phyloP scores from a whole-genome alignment of 495 filamentous ascomycete genomes.

The Podospora australis region DNA sequence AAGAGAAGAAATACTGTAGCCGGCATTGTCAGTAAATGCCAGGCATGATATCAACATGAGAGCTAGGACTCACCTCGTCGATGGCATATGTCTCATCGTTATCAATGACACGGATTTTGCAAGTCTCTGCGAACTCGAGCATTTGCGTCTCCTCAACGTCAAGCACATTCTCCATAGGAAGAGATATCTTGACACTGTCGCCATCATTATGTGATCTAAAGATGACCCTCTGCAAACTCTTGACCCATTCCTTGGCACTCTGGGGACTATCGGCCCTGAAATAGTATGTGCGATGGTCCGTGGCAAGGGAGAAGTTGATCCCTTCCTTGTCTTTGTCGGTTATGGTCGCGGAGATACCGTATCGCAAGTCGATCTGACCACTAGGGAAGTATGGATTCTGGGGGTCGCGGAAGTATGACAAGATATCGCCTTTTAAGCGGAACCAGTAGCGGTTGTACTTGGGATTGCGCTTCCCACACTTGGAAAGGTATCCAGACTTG shows the following conservation, averaged over 20 bases:
- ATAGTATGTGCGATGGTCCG: slow-evolving; percentile 74
- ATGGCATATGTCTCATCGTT: slow-evolving; percentile 90
- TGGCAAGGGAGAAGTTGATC: slow-evolving; percentile 71
- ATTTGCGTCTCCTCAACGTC: slow-evolving; percentile 90
- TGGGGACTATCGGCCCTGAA: slow-evolving; percentile 84
- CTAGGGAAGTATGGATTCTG: slow-evolving; percentile 86
- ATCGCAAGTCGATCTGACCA: slow-evolving; percentile 86
- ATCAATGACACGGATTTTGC: slow-evolving; percentile 88
- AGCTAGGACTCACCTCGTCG: slow-evolving; percentile 64
- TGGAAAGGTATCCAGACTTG: slow-evolving; percentile 85
- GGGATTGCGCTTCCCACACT: slow-evolving; percentile 84
- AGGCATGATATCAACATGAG: slow-evolving; percentile 35
- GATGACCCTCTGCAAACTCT: slow-evolving; percentile 86
- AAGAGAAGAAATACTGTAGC: slow-evolving; percentile 80
- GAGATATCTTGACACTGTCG: slow-evolving; percentile 91
- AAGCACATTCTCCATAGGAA: slow-evolving; percentile 82
- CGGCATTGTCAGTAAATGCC: background rate
- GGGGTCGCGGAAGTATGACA: slow-evolving; percentile 85
- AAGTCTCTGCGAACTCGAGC: slow-evolving; percentile 86
- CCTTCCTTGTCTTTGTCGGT: slow-evolving; percentile 68
- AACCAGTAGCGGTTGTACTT: slow-evolving; percentile 96
- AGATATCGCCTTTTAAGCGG: slow-evolving; percentile 84
- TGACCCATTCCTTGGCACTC: slow-evolving; percentile 97
- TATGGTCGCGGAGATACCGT: slow-evolving; percentile 79
- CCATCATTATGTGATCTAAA: slow-evolving; percentile 95